Base-by-base conservation (phyloP, 2,329 filamentous ascomycete species). In the Fusarium sp. region DNA sequence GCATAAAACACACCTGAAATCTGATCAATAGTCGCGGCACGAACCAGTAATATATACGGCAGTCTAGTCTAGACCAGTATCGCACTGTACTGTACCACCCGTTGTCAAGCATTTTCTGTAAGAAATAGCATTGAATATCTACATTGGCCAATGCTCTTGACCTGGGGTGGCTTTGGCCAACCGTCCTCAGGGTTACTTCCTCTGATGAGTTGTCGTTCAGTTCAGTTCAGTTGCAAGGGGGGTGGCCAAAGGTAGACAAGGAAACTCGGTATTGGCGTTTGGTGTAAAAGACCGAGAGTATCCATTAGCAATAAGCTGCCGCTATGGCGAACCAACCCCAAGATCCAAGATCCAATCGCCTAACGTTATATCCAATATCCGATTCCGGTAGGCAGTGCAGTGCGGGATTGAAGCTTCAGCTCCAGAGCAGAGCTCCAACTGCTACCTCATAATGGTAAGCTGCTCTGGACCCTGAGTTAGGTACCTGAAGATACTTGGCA, bases 161-260 rank as follows among this genome's bases (percentile, higher is more conserved):
- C 12, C 68, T 34, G 28, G 68, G 68, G 55, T 69, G 68, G 68
- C 68, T 71, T 66, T 71, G 68, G 68, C 63, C 68, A 68, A 65
- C 46, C 16, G 68, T 46, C 48, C 46, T 61, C 67, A 68, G 55
- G 68, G 67, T 37, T n/a, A 10, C 60, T 70, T 59, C 27, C 37
- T 40, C n/a, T 59, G 53, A 27, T 65, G 51, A 65, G 30, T 37
- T 37, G 34, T 37, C 34, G 21, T 34, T 45, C 59, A 58, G 46
- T 37, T 45, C 25, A 43, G 32, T 30, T 28, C 28, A 28, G 28
- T 49, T 30, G 46, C 49, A 41, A 50, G 45, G 58, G 61, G 64
- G 64, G 30, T 34, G 32, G 50, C 59, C 51, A 37, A 63, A 37
- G 13, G 7, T 30, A 47, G 47, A 53, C 57, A 67, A 59, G 67